These are phyloP conservation scores for Saccharomycopsis olivae DNA, from an alignment of 805 yeast genomes.

Conservation along the genomic window DNA sequence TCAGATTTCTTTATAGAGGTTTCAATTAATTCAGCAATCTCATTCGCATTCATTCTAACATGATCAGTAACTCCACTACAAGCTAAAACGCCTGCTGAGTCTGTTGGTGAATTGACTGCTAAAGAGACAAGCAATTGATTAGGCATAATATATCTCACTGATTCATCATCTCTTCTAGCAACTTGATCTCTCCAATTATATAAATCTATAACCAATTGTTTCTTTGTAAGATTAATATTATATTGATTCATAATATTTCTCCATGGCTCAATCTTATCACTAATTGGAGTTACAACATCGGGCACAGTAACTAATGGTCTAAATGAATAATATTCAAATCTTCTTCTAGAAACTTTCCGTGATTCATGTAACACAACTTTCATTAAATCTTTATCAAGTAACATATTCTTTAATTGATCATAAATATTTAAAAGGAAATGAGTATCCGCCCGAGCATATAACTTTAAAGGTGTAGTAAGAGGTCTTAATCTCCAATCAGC, in stretches of 20 bases:
- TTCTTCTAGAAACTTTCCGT: conserved; percentile 64
- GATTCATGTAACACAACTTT: conserved; percentile 64
- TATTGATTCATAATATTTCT: conserved; percentile 48
- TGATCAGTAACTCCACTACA: conserved; percentile 38
- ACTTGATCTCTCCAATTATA: conserved; percentile 74
- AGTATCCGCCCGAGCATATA: conserved; percentile 91
- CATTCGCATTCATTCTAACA: conserved; percentile 48
- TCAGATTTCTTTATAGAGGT: conserved; percentile 24
- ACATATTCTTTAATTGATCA: conserved; percentile 56
- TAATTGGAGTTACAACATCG: conserved; percentile 37
- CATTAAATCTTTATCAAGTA: conserved; percentile 41
- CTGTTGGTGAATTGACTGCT: conserved; percentile 47
- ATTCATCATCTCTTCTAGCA: conserved; percentile 77
- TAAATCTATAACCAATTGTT: conserved; percentile 46
- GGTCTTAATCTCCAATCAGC: conserved; percentile 97
- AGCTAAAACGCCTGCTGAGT: conserved; percentile 42
- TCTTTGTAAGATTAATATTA: conserved; percentile 45
- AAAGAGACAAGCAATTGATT: conserved; percentile 63
- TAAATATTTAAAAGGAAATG: conserved; percentile 79
- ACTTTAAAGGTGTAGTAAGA: conserved; percentile 57
- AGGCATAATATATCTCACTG: conserved; percentile 73
- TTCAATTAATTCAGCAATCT: conserved; percentile 48
- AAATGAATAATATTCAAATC: conserved; percentile 72
- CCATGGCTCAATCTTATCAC: conserved; percentile 58
- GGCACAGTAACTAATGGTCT: conserved; percentile 30